A percentile compares a stretch with the other conserved stretches of the same genome.
Evolutionary conservation across 1,139 yeast genomes (phyloP).

Genomic region (Oligophagozyma castellii): DNA sequence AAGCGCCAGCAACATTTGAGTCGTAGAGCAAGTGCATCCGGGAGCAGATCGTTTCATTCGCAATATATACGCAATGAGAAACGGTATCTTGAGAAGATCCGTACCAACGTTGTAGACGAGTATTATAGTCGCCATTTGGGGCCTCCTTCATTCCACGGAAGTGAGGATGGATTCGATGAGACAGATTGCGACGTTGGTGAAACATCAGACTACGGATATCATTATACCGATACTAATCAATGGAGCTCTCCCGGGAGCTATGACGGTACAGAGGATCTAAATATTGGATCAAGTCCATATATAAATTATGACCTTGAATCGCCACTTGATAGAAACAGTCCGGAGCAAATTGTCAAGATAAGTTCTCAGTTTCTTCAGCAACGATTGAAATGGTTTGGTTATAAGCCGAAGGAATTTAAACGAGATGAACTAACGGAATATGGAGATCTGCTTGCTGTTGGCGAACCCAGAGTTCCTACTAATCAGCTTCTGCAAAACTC

Average conservation of each 20-base stretch:
- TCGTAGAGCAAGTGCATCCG: conserved; percentile 6
- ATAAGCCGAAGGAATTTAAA: not conserved
- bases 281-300: too few species aligned
- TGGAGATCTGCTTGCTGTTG: conserved; percentile 1
- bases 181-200: conserved; percentile 21
- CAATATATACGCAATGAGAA: conserved; percentile 43
- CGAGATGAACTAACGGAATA: not conserved
- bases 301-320: too few species aligned
- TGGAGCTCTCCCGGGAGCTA: too few species aligned
- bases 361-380: conserved; percentile 16
- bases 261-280: too few species aligned
- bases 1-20: too few species aligned
- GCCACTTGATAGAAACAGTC: too few species aligned
- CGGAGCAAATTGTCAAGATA: conserved; percentile 13
- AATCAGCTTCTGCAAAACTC: conserved; percentile 32
- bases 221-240: conserved; percentile 10
- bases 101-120: conserved; percentile 53
- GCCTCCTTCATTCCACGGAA: conserved; percentile 9
- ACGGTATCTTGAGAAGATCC: conserved; percentile 50
- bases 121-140: conserved; percentile 51
- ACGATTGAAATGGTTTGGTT: conserved; percentile 21
- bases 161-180: conserved; percentile 15
- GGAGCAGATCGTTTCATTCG: conserved; percentile 16
- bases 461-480: conserved; percentile 8
- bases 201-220: conserved; percentile 16